Conservation (phyloP, 2,329 filamentous ascomycete genomes). For the Beauveria sp. region DNA sequence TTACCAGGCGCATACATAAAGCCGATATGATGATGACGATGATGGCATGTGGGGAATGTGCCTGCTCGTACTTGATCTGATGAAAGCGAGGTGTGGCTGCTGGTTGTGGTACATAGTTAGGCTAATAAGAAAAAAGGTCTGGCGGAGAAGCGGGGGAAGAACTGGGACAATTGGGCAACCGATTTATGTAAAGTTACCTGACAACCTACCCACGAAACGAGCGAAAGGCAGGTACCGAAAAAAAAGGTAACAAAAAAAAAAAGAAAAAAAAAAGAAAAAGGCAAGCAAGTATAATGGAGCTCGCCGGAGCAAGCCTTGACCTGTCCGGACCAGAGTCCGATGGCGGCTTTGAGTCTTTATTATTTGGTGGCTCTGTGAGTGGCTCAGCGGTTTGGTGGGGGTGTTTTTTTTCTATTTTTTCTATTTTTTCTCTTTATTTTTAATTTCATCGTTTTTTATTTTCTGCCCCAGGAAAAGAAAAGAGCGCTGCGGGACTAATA, state of each 20-base stretch:
- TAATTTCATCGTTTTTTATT: too few relatives aligned
- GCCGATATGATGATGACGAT: not conserved
- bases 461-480: not conserved
- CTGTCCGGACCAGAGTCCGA: too few relatives aligned
- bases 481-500: not conserved
- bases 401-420: not conserved
- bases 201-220: too few relatives aligned
- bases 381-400: not conserved
- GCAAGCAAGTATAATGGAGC: not conserved
- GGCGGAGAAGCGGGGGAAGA: not conserved
- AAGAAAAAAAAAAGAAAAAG: not conserved
- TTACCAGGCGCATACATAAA: not conserved
- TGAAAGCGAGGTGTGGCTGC: not conserved
- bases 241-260: not conserved
- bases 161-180: too few relatives aligned
- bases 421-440: not conserved
- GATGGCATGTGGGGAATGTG: not conserved
- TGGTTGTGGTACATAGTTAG: too few relatives aligned
- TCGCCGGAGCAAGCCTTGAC: not conserved
- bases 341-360: not conserved
- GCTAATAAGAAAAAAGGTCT: too few relatives aligned
- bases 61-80: slow-evolving; percentile 3
- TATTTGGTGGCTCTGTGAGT: not conserved
- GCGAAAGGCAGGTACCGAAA: not conserved
- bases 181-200: too few relatives aligned